phyloP scores from a whole-genome alignment of 345 rosid species.

The Dimocarpus longan region DNA sequence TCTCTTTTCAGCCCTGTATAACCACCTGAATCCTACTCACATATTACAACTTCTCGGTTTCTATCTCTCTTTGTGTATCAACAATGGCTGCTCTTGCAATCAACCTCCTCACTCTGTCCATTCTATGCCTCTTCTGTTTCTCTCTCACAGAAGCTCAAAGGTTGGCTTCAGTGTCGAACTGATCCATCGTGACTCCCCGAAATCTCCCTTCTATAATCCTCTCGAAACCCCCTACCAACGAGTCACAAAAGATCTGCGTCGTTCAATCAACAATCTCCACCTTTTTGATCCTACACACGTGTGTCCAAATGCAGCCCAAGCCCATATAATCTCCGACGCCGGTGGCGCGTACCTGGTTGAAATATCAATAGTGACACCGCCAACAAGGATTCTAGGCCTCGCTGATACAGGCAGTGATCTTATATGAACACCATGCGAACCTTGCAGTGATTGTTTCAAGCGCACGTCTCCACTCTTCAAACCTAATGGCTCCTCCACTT shows the following conservation, averaged over 20 bases:
- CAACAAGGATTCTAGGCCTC: neutral
- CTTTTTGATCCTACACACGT: neutral
- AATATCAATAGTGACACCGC: conserved; percentile 33
- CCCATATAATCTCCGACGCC: neutral
- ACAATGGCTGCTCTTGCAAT: neutral
- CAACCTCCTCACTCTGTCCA: neutral
- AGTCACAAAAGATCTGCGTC: conserved; percentile 15
- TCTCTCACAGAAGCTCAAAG: conserved; percentile 7
- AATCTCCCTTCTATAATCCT: conserved; percentile 32
- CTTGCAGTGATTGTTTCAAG: too few relatives aligned
- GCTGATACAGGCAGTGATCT: too few relatives aligned
- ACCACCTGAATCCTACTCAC: too few relatives aligned
- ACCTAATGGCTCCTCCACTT: too few relatives aligned
- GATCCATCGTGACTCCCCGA: conserved; percentile 36
- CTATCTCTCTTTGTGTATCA: neutral
- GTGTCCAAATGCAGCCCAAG: neutral
- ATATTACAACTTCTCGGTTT: too few relatives aligned
- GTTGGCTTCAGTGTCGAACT: conserved; percentile 31
- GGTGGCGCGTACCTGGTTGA: conserved; percentile 24
- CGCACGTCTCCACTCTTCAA: too few relatives aligned
- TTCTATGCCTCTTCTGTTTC: neutral
- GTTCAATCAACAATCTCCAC: conserved; percentile 18
- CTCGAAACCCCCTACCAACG: conserved; percentile 11
- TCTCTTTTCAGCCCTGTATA: neutral
- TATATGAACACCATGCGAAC: too few relatives aligned